These are phyloP conservation scores for Xylaria sp. DNA, from an alignment of 2,329 filamentous ascomycete genomes.

Conservation along the genomic window DNA sequence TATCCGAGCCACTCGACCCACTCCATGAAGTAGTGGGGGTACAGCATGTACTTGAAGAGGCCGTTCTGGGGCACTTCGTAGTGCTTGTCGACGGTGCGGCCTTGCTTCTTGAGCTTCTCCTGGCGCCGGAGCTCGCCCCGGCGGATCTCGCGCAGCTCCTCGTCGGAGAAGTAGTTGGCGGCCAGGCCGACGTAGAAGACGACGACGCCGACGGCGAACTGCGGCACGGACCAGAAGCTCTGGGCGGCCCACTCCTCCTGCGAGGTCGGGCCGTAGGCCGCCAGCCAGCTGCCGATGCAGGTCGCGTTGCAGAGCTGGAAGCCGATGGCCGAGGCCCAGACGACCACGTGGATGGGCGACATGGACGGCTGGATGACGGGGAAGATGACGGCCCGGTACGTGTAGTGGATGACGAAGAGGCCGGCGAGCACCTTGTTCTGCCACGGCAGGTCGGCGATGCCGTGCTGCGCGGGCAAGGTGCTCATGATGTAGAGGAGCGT, in stretches of 20 bases:
- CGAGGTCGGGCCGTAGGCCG: constrained; percentile 74
- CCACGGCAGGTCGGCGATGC: constrained; percentile 67
- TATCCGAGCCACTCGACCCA: constrained; percentile 97
- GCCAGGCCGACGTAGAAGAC: constrained; percentile 77
- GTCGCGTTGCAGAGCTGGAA: constrained; percentile 86
- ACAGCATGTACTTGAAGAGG: constrained; percentile 80
- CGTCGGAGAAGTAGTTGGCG: constrained; percentile 87
- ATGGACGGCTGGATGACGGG: constrained; percentile 88
- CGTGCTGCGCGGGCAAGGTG: constrained; percentile 62
- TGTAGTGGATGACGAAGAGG: constrained; percentile 81
- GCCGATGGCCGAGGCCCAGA: constrained; percentile 64
- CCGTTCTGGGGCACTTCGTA: constrained; percentile 86
- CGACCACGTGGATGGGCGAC: constrained; percentile 77
- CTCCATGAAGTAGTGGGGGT: constrained; percentile 93
- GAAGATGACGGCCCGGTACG: constrained; percentile 83
- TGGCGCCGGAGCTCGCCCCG: constrained; percentile 66
- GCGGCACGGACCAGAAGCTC: constrained; percentile 42
- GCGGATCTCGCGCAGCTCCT: constrained; percentile 84
- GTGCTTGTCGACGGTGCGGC: constrained; percentile 69
- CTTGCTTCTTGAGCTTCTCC: constrained; percentile 45
- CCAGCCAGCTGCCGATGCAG: constrained; percentile 78
- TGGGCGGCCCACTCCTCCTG: constrained; percentile 51
- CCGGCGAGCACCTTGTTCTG: constrained; percentile 76
- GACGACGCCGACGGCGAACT: constrained; percentile 66
- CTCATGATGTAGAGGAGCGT: constrained; percentile 79